Percentiles rank a stretch among this genome's conserved stretches.
These are phyloP conservation scores for Hyaloperonospora arabidopsidis DNA, from an alignment of 352 stramenopile species.

Conservation along the genomic window DNA sequence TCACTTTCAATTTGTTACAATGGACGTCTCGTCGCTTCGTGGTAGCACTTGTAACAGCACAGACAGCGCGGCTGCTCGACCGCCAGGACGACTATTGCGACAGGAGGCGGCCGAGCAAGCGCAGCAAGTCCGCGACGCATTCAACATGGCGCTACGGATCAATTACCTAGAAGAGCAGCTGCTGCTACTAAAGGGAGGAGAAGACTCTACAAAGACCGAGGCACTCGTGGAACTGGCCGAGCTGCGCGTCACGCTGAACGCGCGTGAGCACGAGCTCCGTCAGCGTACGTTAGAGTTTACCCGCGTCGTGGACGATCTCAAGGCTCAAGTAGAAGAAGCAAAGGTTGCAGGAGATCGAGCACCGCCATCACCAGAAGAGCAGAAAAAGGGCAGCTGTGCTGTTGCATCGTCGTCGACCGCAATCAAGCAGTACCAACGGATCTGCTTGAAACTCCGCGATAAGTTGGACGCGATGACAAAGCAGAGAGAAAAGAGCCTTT, in stretches of 20 bases:
- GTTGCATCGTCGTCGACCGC: slow-evolving; percentile 13
- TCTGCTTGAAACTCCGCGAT: slow-evolving; percentile 23
- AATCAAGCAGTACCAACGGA: slow-evolving; percentile 25
- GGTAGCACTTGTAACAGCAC: background rate
- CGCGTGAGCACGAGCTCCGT: slow-evolving; percentile 1
- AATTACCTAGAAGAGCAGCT: slow-evolving; percentile 45
- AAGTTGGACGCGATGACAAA: slow-evolving; percentile 31
- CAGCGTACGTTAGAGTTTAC: background rate
- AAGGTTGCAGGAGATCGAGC: background rate
- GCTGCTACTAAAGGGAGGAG: slow-evolving; percentile 32
- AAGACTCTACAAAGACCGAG: slow-evolving; percentile 33
- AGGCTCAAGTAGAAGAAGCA: slow-evolving; percentile 3
- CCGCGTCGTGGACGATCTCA: background rate
- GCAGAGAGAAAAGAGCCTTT: slow-evolving; percentile 30
- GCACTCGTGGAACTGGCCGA: slow-evolving; percentile 35
- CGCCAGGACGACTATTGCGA: slow-evolving; percentile 17
- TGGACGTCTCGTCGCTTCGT: background rate
- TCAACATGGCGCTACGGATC: slow-evolving; percentile 48
- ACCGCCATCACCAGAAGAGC: slow-evolving; percentile 12
- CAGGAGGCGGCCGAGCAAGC: slow-evolving; percentile 35
- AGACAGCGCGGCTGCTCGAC: background rate
- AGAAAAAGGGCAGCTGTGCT: slow-evolving; percentile 14
- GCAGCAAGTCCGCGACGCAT: slow-evolving; percentile 40
- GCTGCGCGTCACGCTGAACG: slow-evolving; percentile 9
- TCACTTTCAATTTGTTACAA: background rate